These are phyloP conservation scores for Mycena latifolia DNA, from an alignment of 768 basidiomycete species.

Conservation along the genomic window DNA sequence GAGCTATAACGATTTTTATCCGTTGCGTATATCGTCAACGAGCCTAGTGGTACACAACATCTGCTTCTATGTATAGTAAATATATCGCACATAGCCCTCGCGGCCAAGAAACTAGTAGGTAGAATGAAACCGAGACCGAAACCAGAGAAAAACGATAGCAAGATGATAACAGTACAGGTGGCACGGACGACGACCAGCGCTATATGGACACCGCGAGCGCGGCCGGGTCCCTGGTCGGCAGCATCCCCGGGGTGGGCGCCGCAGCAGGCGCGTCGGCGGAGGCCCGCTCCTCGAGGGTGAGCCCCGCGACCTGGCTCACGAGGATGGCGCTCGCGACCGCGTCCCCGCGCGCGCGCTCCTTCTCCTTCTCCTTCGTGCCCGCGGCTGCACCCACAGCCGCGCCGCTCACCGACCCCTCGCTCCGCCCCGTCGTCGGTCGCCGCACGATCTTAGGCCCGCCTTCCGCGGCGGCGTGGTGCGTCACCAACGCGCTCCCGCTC, in stretches of 20 bases:
- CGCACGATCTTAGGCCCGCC: slow-evolving; percentile 22
- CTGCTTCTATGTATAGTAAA: slow-evolving; percentile 18
- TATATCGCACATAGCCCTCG: slow-evolving; percentile 21
- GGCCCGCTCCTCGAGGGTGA: slow-evolving; percentile 30
- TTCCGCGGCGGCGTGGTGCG: slow-evolving; percentile 6
- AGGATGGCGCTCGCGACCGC: slow-evolving; percentile 28
- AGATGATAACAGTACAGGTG: slow-evolving; percentile 26
- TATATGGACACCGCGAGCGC: slow-evolving; percentile 15
- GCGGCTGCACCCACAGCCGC: background rate
- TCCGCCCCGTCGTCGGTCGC: slow-evolving; percentile 26
- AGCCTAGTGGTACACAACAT: slow-evolving; percentile 20
- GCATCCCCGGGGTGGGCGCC: slow-evolving; percentile 1
- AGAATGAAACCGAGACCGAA: background rate
- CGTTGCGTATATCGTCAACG: too few relatives aligned
- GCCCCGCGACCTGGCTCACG: slow-evolving; percentile 30
- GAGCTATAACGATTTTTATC: too few relatives aligned
- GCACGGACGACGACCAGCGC: background rate
- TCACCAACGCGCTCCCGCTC: slow-evolving; percentile 39
- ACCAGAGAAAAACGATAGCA: slow-evolving; percentile 28
- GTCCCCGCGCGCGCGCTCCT: slow-evolving; percentile 24
- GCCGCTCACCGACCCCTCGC: slow-evolving; percentile 9
- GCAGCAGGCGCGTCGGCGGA: background rate
- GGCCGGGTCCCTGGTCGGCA: slow-evolving; percentile 24
- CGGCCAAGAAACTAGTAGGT: slow-evolving; percentile 12
- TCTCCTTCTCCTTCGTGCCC: slow-evolving; percentile 18